These are phyloP conservation scores for Xylaria arbuscula DNA, from an alignment of 2,329 filamentous ascomycete species.

Conservation along the genomic window DNA sequence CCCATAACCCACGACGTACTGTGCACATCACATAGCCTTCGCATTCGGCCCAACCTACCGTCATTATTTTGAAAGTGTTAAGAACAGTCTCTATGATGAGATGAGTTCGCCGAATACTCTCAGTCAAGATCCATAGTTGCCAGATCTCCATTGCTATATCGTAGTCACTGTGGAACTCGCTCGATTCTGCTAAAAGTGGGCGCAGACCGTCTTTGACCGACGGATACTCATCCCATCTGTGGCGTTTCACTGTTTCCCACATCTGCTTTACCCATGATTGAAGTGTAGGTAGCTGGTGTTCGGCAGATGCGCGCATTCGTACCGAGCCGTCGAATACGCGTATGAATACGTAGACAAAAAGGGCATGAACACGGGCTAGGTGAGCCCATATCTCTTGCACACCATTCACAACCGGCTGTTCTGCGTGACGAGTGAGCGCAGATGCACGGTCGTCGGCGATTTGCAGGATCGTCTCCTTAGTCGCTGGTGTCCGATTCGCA, in stretches of 20 bases:
- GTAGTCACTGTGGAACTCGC: constrained; percentile 23
- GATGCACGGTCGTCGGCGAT: constrained; percentile 28
- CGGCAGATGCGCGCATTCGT: constrained; percentile 22
- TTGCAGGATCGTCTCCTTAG: constrained; percentile 29
- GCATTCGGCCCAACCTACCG: constrained; percentile 24
- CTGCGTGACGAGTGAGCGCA: constrained; percentile 7
- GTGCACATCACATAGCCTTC: constrained; percentile 21
- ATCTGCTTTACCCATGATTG: constrained; percentile 22
- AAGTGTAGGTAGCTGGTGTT: constrained; percentile 18
- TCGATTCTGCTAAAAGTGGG: constrained; percentile 2
- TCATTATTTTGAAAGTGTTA: constrained; percentile 25
- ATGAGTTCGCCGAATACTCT: constrained; percentile 28
- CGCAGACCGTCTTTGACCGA: constrained; percentile 9
- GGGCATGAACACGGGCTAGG: constrained; percentile 24
- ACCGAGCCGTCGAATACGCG: constrained; percentile 27
- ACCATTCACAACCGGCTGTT: constrained; percentile 1
- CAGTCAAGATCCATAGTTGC: constrained; percentile 31
- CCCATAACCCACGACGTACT: constrained; percentile 25
- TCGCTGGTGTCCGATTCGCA: constrained; percentile 27
- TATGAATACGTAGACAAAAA: constrained; percentile 31
- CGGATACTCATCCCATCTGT: constrained; percentile 17
- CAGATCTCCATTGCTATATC: constrained; percentile 25
- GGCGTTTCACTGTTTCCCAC: constrained; percentile 23
- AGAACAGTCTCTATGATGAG: constrained; percentile 23
- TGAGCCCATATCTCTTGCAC: constrained; percentile 27